Base-by-base conservation (phyloP, 768 basidiomycete genomes). In the Naganishia onofrii region DNA sequence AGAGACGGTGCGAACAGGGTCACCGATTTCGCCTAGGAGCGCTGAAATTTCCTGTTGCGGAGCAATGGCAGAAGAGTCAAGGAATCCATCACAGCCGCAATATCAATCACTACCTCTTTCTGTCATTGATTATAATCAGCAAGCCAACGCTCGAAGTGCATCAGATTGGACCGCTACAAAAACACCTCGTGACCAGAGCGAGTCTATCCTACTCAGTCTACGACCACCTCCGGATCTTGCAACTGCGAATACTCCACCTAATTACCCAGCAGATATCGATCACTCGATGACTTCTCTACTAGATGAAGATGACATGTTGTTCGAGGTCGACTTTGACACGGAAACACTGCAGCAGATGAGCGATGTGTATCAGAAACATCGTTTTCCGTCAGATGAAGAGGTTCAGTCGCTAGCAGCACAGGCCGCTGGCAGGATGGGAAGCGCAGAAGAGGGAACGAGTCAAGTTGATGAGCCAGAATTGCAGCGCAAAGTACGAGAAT, bases 301-400 rank as follows among this genome's bases (percentile, higher is more conserved):
- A 44, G 60, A 63, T 26, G 60, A 63, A 44, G 60, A 63, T n/a
- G 60, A 63, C 31, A 21, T 54, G 38, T 31, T 68, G 53, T 68
- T 52, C 42, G 67, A 68, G 29, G 54, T 68, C 29, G 65, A 66
- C 36, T 68, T 68, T 34, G 52, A 68, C 31, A 63, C 60, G 36
- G 60, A 63, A 36, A 63, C 60, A 26, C 26, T 63, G 19, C 38
- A 63, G n/a, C 60, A 63, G n/a, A n/a, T 63, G 38, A 36, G 42
- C 38, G 29, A 44, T 44, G 60, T 63, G 7, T 63, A 63, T 42
- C 36, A 63, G 19, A 63, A 63, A 46, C 36, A 63, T 19, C 36
- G 38, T 2, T 63, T 63, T 63, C 60, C 60, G 21, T 63, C 60
- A 12, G 60, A 63, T 17, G 60, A 44, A 13, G 23, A 29, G 60